Conservation (phyloP, 2,329 filamentous ascomycete species). For the Paraphoma sp. region DNA sequence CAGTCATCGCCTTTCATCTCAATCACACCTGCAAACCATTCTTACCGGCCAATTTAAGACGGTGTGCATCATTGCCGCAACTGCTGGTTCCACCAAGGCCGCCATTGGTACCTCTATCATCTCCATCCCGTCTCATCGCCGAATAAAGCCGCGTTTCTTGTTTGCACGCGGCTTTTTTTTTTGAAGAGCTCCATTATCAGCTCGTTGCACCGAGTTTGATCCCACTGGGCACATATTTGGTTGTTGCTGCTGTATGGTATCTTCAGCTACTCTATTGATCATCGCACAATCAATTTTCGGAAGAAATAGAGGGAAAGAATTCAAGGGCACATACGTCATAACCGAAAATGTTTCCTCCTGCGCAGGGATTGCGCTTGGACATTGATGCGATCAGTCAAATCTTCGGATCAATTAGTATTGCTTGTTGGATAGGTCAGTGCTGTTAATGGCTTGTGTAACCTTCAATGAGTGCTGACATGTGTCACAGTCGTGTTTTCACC, state of each 20-base stretch:
- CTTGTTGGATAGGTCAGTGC: constrained; percentile 77
- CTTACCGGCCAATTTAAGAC: neutral
- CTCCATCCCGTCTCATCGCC: too few species aligned
- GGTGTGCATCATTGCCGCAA: too few species aligned
- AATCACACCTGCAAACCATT: neutral
- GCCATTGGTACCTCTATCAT: too few species aligned
- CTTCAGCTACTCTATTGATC: too few species aligned
- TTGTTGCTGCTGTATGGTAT: too few species aligned
- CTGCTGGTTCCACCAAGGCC: too few species aligned
- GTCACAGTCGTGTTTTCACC: constrained; percentile 82
- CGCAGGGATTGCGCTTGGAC: constrained; percentile 71
- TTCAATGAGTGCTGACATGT: constrained; percentile 12
- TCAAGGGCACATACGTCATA: constrained; percentile 37
- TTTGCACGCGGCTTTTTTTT: too few species aligned
- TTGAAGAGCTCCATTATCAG: too few species aligned
- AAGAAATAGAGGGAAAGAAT: neutral
- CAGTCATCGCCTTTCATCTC: constrained; percentile 18
- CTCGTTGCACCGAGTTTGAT: too few species aligned
- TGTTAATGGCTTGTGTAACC: neutral
- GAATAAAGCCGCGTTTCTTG: too few species aligned
- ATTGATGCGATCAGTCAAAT: constrained; percentile 93
- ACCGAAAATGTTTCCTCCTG: constrained; percentile 59
- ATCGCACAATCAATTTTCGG: too few species aligned
- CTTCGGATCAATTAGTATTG: constrained; percentile 93
- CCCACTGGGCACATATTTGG: too few species aligned